Conservation (phyloP, 257 asterid genomes). For the Solanum ossicruentum region DNA sequence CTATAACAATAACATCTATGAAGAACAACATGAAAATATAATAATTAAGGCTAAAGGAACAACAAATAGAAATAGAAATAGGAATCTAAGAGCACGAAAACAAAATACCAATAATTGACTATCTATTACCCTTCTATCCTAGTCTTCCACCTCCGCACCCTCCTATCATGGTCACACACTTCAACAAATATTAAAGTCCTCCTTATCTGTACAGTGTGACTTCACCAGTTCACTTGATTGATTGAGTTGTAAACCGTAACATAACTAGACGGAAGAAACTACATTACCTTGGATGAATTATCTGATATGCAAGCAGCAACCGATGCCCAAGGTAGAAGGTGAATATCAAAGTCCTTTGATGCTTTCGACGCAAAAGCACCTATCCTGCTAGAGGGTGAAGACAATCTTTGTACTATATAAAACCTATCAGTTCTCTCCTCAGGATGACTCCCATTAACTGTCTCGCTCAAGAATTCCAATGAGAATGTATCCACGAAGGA, state of each 20-base stretch:
- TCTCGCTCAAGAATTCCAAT: slow-evolving; percentile 71
- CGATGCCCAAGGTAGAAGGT: slow-evolving; percentile 93
- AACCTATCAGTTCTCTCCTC: slow-evolving; percentile 46
- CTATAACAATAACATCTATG: background rate
- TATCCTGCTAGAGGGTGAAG: slow-evolving; percentile 70
- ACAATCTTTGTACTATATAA: slow-evolving; percentile 76
- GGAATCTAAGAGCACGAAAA: background rate
- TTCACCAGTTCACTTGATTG: background rate
- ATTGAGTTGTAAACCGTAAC: background rate
- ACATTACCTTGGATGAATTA: slow-evolving; percentile 45
- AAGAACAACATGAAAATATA: background rate
- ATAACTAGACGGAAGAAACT: background rate
- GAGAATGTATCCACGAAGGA: slow-evolving; percentile 53
- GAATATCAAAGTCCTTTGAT: slow-evolving; percentile 79
- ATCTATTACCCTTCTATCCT: background rate
- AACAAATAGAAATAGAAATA: background rate
- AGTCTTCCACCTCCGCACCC: background rate
- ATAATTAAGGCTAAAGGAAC: background rate
- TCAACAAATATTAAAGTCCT: background rate
- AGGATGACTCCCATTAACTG: slow-evolving; percentile 39
- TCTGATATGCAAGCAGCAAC: slow-evolving; percentile 90
- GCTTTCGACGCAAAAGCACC: slow-evolving; percentile 80
- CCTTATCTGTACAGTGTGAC: background rate
- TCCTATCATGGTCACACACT: background rate
- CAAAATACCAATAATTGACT: background rate